These are phyloP conservation scores for Priceomyces melissophilus DNA, from an alignment of 805 yeast species.

Conservation along the genomic window DNA sequence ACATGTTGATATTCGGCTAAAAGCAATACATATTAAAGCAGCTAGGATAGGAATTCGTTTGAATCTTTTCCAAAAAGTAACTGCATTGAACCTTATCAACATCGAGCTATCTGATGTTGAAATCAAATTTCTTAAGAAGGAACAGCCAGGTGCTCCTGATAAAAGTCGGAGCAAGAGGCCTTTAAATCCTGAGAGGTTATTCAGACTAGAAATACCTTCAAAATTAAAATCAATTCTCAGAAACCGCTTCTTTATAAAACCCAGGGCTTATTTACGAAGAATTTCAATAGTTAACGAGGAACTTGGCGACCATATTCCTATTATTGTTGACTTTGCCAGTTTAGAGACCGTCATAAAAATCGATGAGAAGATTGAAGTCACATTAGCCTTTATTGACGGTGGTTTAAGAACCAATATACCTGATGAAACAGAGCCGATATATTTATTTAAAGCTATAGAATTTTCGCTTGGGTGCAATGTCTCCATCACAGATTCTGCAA, in stretches of 20 bases:
- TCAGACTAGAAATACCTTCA: neutral
- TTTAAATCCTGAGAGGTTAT: neutral
- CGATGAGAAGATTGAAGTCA: conserved; percentile 14
- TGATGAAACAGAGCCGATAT: conserved; percentile 6
- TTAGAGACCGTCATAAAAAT: conserved; percentile 14
- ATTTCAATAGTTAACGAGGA: conserved; percentile 9
- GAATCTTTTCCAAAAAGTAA: conserved; percentile 18
- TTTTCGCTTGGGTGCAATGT: conserved; percentile 17
- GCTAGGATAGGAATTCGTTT: conserved; percentile 18
- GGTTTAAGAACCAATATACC: conserved; percentile 11
- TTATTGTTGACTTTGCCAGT: conserved; percentile 21
- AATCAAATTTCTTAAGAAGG: conserved; percentile 4
- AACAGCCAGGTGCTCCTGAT: neutral
- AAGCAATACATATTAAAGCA: conserved; percentile 13
- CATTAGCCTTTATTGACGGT: conserved; percentile 19
- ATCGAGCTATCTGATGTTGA: conserved; percentile 23
- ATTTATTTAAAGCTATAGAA: conserved; percentile 23
- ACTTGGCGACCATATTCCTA: conserved; percentile 10
- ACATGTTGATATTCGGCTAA: conserved; percentile 20
- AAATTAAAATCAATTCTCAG: neutral
- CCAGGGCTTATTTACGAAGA: conserved; percentile 22
- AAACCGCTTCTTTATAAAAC: conserved; percentile 19
- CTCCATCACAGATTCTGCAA: neutral
- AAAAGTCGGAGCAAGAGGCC: neutral
- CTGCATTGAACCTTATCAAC: conserved; percentile 25